Evolutionary conservation across 73 alveolate genomes (phyloP).

Genomic region (Paramecium pentaurelia): DNA sequence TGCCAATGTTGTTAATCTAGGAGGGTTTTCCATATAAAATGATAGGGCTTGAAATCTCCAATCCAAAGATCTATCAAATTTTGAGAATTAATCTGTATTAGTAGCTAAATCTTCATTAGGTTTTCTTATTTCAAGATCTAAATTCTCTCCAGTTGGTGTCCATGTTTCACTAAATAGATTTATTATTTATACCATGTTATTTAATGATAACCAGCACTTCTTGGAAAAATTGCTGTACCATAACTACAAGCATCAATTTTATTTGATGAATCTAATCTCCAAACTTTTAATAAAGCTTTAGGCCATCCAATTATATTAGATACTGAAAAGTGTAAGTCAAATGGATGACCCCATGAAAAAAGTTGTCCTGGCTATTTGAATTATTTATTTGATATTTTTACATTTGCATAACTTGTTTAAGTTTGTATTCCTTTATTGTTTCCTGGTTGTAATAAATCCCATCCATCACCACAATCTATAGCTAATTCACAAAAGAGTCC

Average conservation of each 20-base stretch:
- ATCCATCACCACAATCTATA: constrained; percentile 74
- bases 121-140: constrained; percentile 78
- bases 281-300: constrained; percentile 68
- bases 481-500: constrained; percentile 85
- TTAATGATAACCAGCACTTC: constrained; percentile 75
- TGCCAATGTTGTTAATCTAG: constrained; percentile 27
- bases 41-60: constrained; percentile 40
- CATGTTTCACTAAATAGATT: constrained; percentile 78
- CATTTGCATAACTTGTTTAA: constrained; percentile 81
- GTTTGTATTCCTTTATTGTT: constrained; percentile 70
- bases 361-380: constrained; percentile 52
- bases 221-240: constrained; percentile 75
- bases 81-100: neutral
- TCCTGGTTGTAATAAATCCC: constrained; percentile 70
- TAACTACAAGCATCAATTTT: constrained; percentile 81
- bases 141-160: constrained; percentile 83
- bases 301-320: constrained; percentile 75
- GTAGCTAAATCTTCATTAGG: constrained; percentile 67
- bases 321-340: constrained; percentile 80
- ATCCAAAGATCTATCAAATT: constrained; percentile 47
- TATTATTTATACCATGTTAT: constrained; percentile 69
- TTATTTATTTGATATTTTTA: neutral
- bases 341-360: constrained; percentile 82
- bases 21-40: constrained; percentile 44
- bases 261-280: constrained; percentile 86